phyloP scores from a whole-genome alignment of 805 yeast genomes.

The Ogataea glucozyma region DNA sequence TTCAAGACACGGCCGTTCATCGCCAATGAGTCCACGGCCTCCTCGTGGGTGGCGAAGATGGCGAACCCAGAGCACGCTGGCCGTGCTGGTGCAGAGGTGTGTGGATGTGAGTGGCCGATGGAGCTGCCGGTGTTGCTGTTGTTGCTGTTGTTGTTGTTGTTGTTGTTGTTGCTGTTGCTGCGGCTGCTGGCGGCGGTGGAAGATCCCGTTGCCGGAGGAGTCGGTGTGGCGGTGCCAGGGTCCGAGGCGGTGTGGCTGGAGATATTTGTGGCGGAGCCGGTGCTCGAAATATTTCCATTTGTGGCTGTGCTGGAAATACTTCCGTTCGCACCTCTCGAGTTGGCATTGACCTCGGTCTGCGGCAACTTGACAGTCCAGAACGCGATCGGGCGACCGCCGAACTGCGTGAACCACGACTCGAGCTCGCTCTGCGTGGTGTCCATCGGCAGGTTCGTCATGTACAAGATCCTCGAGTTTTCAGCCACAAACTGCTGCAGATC shows the following conservation, averaged over 20 bases:
- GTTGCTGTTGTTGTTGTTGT: conserved; percentile 18
- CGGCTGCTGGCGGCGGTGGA: conserved; percentile 5
- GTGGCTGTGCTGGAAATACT: no score
- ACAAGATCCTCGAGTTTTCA: conserved; percentile 78
- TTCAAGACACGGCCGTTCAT: conserved; percentile 76
- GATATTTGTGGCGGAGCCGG: no score
- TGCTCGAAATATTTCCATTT: no score
- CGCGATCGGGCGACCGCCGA: conserved; percentile 82
- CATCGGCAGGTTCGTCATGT: conserved; percentile 73
- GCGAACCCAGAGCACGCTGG: conserved; percentile 76
- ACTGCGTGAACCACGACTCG: conserved; percentile 88
- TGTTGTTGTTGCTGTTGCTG: conserved; percentile 8
- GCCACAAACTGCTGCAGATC: conserved; percentile 66
- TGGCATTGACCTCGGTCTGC: background rate
- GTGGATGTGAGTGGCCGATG: no score
- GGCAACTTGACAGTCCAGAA: conserved; percentile 67
- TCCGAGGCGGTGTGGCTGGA: no score
- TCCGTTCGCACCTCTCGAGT: background rate
- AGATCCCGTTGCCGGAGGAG: no score
- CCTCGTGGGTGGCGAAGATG: conserved; percentile 81
- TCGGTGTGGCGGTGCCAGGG: no score
- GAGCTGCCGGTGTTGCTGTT: conserved; percentile 17
- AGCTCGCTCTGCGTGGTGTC: conserved; percentile 90
- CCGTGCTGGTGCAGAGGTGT: conserved; percentile 47
- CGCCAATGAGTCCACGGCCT: conserved; percentile 73